phyloP scores from a whole-genome alignment of 257 asterid genomes.

The Nicotiana sylvestris region DNA sequence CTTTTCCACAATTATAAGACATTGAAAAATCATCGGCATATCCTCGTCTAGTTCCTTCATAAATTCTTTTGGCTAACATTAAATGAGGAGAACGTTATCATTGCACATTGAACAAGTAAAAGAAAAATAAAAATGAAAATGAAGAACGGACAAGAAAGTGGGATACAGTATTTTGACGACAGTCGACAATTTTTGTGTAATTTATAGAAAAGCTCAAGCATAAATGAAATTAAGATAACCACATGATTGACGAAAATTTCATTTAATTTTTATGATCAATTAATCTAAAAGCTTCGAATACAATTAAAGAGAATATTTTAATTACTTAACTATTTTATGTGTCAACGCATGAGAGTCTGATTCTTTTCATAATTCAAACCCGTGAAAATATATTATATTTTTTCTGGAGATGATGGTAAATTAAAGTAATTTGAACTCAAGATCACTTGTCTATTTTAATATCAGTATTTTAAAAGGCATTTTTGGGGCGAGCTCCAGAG shows the following conservation, averaged over 20 bases:
- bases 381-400: too few relatives aligned
- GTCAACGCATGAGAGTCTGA: too few relatives aligned
- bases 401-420: too few relatives aligned
- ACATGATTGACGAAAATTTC: not conserved
- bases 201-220: not conserved
- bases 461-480: too few relatives aligned
- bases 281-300: too few relatives aligned
- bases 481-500: too few relatives aligned
- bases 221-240: not conserved
- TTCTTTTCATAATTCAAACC: too few relatives aligned
- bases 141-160: not conserved
- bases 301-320: too few relatives aligned
- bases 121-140: not conserved
- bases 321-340: too few relatives aligned
- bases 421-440: too few relatives aligned
- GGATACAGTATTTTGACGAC: not conserved
- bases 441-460: too few relatives aligned
- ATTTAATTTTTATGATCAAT: too few relatives aligned
- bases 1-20: not conserved
- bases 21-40: not conserved
- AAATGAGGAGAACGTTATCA: not conserved
- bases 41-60: not conserved
- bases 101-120: not conserved
- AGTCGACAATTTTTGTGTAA: not conserved
- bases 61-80: not conserved